Evolutionary conservation across 202 grass and related monocot species (phyloP).

Genomic region (Elaeis oleifera): DNA sequence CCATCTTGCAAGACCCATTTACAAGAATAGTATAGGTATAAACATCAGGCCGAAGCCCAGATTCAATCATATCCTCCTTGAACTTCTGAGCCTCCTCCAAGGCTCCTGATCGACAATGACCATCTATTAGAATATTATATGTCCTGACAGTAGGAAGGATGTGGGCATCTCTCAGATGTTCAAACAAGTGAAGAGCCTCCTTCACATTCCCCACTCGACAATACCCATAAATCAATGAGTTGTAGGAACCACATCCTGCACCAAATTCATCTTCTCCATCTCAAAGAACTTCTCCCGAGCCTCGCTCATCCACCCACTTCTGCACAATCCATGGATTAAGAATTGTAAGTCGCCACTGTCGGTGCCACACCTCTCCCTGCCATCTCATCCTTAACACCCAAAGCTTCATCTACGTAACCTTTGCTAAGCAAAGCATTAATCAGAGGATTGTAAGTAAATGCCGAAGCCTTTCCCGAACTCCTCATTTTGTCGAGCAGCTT

Average conservation of each 20-base stretch:
- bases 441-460: constrained; percentile 71
- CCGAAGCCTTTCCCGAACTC: constrained; percentile 32
- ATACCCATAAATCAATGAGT: constrained; percentile 63
- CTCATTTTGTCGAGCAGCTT: constrained; percentile 50
- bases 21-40: constrained; percentile 84
- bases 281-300: constrained; percentile 48
- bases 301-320: constrained; percentile 34
- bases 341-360: constrained; percentile 66
- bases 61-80: constrained; percentile 57
- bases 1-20: constrained; percentile 49
- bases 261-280: constrained; percentile 53
- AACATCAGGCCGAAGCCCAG: constrained; percentile 51
- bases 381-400: constrained; percentile 55
- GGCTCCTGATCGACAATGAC: constrained; percentile 58
- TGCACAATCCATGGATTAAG: constrained; percentile 63
- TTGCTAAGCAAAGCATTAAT: constrained; percentile 46
- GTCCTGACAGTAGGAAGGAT: constrained; percentile 52
- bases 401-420: constrained; percentile 39
- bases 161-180: constrained; percentile 45
- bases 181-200: constrained; percentile 48
- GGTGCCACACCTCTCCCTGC: constrained; percentile 38
- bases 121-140: constrained; percentile 78
- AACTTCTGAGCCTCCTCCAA: constrained; percentile 54
- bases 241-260: constrained; percentile 54
- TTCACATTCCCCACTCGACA: constrained; percentile 41